Evolutionary conservation across 2,329 filamentous ascomycete species (phyloP).

Genomic region (Xylariaceae sp.): DNA sequence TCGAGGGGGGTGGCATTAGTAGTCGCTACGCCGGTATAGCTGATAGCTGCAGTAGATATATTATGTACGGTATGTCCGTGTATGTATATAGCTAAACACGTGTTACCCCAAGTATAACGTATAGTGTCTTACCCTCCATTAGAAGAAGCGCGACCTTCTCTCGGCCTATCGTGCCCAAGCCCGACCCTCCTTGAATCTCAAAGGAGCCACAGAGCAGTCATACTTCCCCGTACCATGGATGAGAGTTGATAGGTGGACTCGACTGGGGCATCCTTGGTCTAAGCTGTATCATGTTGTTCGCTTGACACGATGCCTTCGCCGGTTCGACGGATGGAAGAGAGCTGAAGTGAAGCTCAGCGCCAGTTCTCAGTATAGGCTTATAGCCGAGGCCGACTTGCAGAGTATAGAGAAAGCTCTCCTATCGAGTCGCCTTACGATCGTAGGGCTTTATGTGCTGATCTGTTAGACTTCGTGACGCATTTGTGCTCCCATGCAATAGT

Average conservation of each 20-base stretch:
- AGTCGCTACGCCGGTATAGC: too few species aligned
- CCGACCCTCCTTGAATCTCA: conserved; percentile 10
- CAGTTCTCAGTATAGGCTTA: background rate
- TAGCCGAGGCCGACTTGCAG: background rate
- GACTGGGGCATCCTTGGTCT: conserved; percentile 1
- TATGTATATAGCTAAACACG: conserved; percentile 1
- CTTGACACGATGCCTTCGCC: conserved; percentile 3
- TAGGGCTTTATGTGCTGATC: too few species aligned
- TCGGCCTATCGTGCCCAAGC: conserved; percentile 8
- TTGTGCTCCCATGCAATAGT: too few species aligned
- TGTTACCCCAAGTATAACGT: conserved; percentile 13
- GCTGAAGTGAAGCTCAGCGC: background rate
- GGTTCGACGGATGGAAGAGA: background rate
- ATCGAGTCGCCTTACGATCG: background rate
- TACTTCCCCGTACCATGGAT: background rate
- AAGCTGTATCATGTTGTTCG: background rate
- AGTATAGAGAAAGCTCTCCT: background rate
- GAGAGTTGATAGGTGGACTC: background rate
- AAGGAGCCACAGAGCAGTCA: conserved; percentile 3
- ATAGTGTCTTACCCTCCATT: conserved; percentile 1
- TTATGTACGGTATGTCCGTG: conserved; percentile 3
- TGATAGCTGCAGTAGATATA: background rate
- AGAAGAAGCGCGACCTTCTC: background rate
- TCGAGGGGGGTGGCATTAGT: background rate
- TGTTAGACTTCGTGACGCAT: background rate